A percentile compares a stretch with the other conserved stretches of the same genome.
Evolutionary conservation across 768 basidiomycete species (phyloP).

Genomic region (Xerocomellus dryophilus): DNA sequence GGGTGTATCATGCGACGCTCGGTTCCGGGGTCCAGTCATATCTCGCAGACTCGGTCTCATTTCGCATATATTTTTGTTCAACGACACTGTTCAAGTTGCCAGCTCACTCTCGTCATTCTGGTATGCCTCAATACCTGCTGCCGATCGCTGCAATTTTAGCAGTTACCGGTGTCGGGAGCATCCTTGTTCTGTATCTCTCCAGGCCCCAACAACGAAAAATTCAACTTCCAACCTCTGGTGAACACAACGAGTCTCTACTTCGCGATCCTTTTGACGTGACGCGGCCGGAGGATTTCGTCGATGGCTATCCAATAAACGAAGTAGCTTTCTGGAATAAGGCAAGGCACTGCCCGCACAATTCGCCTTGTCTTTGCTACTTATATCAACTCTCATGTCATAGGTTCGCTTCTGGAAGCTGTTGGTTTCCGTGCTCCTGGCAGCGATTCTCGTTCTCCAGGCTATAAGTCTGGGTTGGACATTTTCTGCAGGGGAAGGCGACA

Average conservation of each 20-base stretch:
- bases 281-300: constrained; percentile 62
- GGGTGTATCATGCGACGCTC: not conserved
- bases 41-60: not conserved
- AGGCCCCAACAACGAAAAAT: constrained; percentile 48
- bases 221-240: constrained; percentile 39
- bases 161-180: constrained; percentile 43
- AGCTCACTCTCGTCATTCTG: not conserved
- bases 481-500: constrained; percentile 23
- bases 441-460: constrained; percentile 49
- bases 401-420: constrained; percentile 57
- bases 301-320: constrained; percentile 65
- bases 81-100: not conserved
- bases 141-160: constrained; percentile 49
- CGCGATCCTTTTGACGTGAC: constrained; percentile 70
- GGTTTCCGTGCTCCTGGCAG: constrained; percentile 44
- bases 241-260: constrained; percentile 22
- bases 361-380: not conserved
- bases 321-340: constrained; percentile 59
- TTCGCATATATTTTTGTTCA: constrained; percentile 1
- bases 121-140: constrained; percentile 62
- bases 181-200: constrained; percentile 40
- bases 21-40: constrained; percentile 13
- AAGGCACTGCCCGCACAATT: constrained; percentile 16
- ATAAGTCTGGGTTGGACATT: constrained; percentile 51
- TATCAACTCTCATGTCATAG: constrained; percentile 33